Conservation (phyloP, 495 filamentous ascomycete species). For the Cercophora scortea region DNA sequence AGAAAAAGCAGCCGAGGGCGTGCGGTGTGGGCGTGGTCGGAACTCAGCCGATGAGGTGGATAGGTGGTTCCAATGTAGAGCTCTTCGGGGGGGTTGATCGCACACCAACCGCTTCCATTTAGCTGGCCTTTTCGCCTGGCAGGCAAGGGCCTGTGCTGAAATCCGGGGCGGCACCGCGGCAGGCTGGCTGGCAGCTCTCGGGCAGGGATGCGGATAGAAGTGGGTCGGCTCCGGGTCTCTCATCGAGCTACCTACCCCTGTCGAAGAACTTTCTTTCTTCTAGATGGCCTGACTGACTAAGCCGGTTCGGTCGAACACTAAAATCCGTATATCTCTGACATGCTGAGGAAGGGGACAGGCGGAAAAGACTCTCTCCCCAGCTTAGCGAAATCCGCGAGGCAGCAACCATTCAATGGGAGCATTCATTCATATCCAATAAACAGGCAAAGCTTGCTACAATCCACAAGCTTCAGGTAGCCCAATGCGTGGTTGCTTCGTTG, state of each 20-base stretch:
- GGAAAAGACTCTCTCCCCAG: no score
- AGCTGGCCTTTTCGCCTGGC: constrained; percentile 27
- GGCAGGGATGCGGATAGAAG: no score
- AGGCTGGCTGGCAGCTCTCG: background rate
- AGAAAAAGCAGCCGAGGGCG: background rate
- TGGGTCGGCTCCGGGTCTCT: background rate
- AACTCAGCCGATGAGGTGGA: background rate
- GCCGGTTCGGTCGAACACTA: no score
- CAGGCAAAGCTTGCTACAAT: no score
- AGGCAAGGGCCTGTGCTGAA: constrained; percentile 10
- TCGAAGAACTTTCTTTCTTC: background rate
- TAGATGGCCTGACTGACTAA: background rate
- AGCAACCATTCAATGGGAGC: no score
- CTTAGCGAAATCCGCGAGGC: no score
- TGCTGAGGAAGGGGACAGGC: no score
- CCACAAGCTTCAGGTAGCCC: no score
- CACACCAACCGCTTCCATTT: constrained; percentile 6
- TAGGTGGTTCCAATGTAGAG: background rate
- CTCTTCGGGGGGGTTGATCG: background rate
- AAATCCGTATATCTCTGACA: no score
- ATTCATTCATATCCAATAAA: no score
- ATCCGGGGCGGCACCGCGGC: constrained; percentile 6
- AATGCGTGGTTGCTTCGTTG: no score
- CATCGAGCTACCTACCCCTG: constrained; percentile 19
- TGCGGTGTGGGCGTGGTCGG: background rate